phyloP scores from a whole-genome alignment of 2,329 filamentous ascomycete genomes.

The Aurifilum marmelostoma region DNA sequence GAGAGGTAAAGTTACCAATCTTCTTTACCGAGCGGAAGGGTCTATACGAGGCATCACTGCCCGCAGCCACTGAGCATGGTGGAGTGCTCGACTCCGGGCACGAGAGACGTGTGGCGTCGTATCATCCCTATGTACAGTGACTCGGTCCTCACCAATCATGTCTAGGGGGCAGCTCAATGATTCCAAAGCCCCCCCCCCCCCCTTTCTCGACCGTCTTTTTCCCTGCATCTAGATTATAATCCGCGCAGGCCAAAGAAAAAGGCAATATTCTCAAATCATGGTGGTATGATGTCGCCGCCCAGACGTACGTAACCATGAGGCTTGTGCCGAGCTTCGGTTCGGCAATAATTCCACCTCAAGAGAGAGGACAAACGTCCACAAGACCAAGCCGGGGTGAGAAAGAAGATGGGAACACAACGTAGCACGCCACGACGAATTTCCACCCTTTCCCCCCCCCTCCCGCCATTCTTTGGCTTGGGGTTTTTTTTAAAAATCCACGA shows the following conservation, averaged over 20 bases:
- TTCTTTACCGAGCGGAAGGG: not conserved
- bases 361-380: too few species aligned
- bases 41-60: not conserved
- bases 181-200: not conserved
- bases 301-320: not conserved
- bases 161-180: not conserved
- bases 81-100: not conserved
- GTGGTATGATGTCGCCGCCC: not conserved
- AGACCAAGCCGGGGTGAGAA: too few species aligned
- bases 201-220: not conserved
- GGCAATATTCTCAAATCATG: not conserved
- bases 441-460: too few species aligned
- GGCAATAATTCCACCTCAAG: too few species aligned
- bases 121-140: not conserved
- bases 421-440: not conserved
- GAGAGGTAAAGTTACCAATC: not conserved
- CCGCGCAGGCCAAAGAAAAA: not conserved
- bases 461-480: too few species aligned
- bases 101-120: not conserved
- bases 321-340: not conserved
- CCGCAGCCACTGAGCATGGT: not conserved
- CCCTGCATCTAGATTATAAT: not conserved
- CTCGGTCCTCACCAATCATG: not conserved
- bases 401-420: not conserved
- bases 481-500: not conserved